Conservation (phyloP, 208 protist genomes). For the Wallacemonas rigidus region DNA sequence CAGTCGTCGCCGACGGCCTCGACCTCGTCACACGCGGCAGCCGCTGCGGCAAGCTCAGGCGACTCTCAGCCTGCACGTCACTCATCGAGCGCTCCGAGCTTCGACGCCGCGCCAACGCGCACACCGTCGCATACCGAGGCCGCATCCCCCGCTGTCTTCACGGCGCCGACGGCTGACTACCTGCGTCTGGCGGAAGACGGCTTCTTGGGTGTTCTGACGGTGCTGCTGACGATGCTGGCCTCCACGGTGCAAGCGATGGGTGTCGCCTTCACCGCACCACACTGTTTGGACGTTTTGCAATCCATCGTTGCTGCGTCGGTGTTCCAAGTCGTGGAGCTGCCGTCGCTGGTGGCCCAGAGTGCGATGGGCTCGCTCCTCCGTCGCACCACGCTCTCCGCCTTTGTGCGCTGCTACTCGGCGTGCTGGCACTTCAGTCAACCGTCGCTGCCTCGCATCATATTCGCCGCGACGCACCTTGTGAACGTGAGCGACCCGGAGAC, state of each 20-base stretch:
- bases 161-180: background rate
- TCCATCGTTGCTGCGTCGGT: conserved; percentile 49
- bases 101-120: background rate
- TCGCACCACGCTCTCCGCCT: conserved; percentile 54
- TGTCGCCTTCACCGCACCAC: conserved; percentile 49
- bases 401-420: conserved; percentile 71
- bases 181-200: conserved; percentile 21
- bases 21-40: background rate
- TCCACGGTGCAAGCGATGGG: conserved; percentile 77
- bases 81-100: conserved; percentile 8
- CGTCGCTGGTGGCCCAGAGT: conserved; percentile 37
- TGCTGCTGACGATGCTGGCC: conserved; percentile 52
- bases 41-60: background rate
- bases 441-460: conserved; percentile 68
- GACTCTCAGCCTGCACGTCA: background rate
- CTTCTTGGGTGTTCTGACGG: conserved; percentile 27
- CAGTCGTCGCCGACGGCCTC: background rate
- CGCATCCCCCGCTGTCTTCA: background rate
- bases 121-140: background rate
- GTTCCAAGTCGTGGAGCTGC: conserved; percentile 57
- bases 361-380: conserved; percentile 67
- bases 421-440: conserved; percentile 89
- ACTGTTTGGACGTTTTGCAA: conserved; percentile 54
- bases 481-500: conserved; percentile 80
- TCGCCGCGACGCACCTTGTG: conserved; percentile 53